These are phyloP conservation scores for Penicillium sp. DNA, from an alignment of 2,329 filamentous ascomycete species.

Conservation along the genomic window DNA sequence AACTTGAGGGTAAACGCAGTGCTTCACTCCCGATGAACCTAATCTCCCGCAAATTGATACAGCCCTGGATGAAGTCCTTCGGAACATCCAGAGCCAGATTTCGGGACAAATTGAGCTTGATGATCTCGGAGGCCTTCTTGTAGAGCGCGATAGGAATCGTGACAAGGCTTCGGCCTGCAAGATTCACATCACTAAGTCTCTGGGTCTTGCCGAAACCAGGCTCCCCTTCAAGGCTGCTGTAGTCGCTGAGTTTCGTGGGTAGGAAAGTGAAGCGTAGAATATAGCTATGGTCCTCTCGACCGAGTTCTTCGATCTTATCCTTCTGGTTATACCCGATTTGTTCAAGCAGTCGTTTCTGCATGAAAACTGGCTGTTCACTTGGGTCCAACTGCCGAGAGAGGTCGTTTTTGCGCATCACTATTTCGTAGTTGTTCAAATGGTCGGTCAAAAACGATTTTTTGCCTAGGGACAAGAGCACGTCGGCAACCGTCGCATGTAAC, in stretches of 20 bases:
- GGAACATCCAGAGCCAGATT: slow-evolving; percentile 93
- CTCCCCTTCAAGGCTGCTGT: slow-evolving; percentile 73
- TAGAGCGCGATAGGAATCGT: slow-evolving; percentile 96
- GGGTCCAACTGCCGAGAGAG: slow-evolving; percentile 79
- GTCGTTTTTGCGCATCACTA: slow-evolving; percentile 92
- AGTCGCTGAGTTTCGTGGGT: slow-evolving; percentile 83
- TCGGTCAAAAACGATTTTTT: slow-evolving; percentile 95
- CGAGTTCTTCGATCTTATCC: slow-evolving; percentile 89
- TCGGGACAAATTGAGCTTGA: slow-evolving; percentile 89
- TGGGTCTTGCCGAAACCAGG: slow-evolving; percentile 80
- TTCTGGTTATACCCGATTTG: slow-evolving; percentile 88
- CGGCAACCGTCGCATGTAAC: slow-evolving; percentile 81
- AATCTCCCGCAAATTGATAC: slow-evolving; percentile 88
- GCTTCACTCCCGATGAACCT: slow-evolving; percentile 96
- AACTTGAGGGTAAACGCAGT: slow-evolving; percentile 79
- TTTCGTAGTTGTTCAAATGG: slow-evolving; percentile 90
- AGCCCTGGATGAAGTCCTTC: slow-evolving; percentile 94
- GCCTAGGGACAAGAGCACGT: slow-evolving; percentile 86
- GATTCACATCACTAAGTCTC: slow-evolving; percentile 92
- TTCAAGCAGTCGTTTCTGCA: slow-evolving; percentile 89
- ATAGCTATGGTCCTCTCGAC: slow-evolving; percentile 96
- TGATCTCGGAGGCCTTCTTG: slow-evolving; percentile 88
- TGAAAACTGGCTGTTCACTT: slow-evolving; percentile 80
- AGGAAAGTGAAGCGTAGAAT: slow-evolving; percentile 95
- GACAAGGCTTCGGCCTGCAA: slow-evolving; percentile 86